Evolutionary conservation across 257 asterid genomes (phyloP), one percentile per base, ranked within the genome.

Genomic region (Eucommia ulmoides): DNA sequence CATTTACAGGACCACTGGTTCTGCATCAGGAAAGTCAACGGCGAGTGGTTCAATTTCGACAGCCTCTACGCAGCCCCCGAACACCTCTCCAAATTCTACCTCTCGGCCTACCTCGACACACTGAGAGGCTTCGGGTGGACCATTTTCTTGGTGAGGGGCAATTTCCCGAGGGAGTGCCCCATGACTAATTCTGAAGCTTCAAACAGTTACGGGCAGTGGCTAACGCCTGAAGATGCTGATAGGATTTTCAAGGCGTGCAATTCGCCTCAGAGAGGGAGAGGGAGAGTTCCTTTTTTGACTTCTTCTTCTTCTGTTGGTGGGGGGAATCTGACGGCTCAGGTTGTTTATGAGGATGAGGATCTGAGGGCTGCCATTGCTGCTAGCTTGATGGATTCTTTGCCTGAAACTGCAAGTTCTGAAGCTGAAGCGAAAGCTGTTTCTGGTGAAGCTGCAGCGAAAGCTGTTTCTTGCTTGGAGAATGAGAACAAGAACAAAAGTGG

Each of bases 81-180:
- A 74, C 97, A 91, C 83, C 92, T 91, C 52, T 91, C 99, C 20
- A 86, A 74, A 72, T 86, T 91, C 51, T 91, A 91, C 83, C 97
- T 91, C 51, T 91, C 99, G 18, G 99, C 95, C 51, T 83, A 83
- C 65, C 81, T 91, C 11, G 89, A 84, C 77, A 74, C 97, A 7
- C 56, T 91, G 53, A 91, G 83, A 72, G 77, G 74, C 55, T 79
- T 62, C 2, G 99, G 97, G 17, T 86, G 97, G 99, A 91, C 96
- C 68, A 91, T 91, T 58, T 91, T 91, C 65, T 62, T 91, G 2
- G 99, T 91, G 23, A 72, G 83, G 52, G 95, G 99, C 7, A 81
- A 83, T 23, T 91, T 91, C 50, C 97, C 99, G 0, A 79, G 70
- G 59, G 99, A 86, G 59, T 83, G 84, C 46, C 89, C 78, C 16